These are phyloP conservation scores for Kingdonia uniflora DNA, from an alignment of 164 flowering plant species.

Conservation along the genomic window DNA sequence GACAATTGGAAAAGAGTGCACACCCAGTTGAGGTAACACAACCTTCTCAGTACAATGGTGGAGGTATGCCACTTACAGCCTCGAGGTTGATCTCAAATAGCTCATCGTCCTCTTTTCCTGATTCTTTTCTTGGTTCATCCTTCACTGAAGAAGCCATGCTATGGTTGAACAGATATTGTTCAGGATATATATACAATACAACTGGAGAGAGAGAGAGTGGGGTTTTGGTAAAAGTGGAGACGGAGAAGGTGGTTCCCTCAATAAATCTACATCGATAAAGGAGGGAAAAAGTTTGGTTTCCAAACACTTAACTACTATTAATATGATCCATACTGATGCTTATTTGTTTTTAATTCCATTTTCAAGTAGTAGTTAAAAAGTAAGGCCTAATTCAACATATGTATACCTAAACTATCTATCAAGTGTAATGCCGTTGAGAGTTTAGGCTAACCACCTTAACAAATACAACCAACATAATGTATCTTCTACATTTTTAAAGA, in stretches of 20 bases:
- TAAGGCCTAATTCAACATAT: background rate
- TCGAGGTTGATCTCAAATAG: constrained; percentile 47
- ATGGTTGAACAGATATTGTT: background rate
- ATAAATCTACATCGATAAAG: constrained; percentile 23
- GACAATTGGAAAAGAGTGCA: constrained; percentile 39
- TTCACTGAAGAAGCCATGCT: constrained; percentile 7
- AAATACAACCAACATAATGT: background rate
- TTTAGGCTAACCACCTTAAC: constrained; percentile 10
- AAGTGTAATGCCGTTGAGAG: background rate
- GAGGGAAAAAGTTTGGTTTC: background rate
- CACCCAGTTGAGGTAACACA: constrained; percentile 13
- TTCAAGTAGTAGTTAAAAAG: background rate
- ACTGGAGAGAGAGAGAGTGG: background rate
- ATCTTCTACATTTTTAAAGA: no score
- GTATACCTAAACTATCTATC: background rate
- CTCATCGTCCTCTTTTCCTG: constrained; percentile 18
- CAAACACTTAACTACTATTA: background rate
- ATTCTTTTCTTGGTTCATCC: background rate
- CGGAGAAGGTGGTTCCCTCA: constrained; percentile 25
- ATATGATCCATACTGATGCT: background rate
- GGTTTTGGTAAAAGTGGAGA: background rate
- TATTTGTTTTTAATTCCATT: background rate
- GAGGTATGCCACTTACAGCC: constrained; percentile 22
- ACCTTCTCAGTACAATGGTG: constrained; percentile 25
- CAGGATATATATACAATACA: background rate